These are phyloP conservation scores for Nannizziopsis barbatae DNA, from an alignment of 2,329 filamentous ascomycete species.

Conservation along the genomic window DNA sequence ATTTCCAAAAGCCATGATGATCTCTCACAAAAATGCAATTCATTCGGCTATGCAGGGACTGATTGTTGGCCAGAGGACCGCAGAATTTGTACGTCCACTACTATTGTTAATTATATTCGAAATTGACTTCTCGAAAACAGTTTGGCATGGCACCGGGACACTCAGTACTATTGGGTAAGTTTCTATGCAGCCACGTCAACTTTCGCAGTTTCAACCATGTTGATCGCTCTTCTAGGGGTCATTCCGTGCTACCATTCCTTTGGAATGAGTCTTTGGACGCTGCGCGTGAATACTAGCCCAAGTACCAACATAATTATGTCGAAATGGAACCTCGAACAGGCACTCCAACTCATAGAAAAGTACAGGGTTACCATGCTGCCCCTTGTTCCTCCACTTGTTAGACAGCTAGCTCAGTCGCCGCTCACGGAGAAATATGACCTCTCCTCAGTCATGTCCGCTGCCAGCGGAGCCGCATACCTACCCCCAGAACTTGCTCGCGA, in stretches of 20 bases:
- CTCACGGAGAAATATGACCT: conserved; percentile 12
- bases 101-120: neutral
- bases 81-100: conserved; percentile 9
- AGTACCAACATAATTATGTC: conserved; percentile 12
- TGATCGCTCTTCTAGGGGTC: conserved; percentile 5
- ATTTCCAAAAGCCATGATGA: conserved; percentile 15
- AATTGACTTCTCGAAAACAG: conserved; percentile 3
- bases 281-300: conserved; percentile 9
- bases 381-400: conserved; percentile 12
- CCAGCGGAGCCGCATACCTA: conserved; percentile 13
- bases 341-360: conserved; percentile 11
- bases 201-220: neutral
- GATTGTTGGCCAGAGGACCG: conserved; percentile 5
- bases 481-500: conserved; percentile 11
- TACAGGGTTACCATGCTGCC: conserved; percentile 12
- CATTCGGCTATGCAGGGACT: conserved; percentile 11
- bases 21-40: conserved; percentile 14
- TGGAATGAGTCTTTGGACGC: conserved; percentile 12
- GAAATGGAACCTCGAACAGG: conserved; percentile 12
- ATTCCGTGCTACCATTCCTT: conserved; percentile 11
- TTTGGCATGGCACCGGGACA: conserved; percentile 1
- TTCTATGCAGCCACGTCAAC: neutral
- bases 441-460: conserved; percentile 7
- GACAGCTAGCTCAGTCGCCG: conserved; percentile 12
- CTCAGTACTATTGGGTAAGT: conserved; percentile 7